Evolutionary conservation across 179 eudicot genomes (phyloP), one percentile per base, ranked within the genome.

Genomic region (Silene vulgaris): DNA sequence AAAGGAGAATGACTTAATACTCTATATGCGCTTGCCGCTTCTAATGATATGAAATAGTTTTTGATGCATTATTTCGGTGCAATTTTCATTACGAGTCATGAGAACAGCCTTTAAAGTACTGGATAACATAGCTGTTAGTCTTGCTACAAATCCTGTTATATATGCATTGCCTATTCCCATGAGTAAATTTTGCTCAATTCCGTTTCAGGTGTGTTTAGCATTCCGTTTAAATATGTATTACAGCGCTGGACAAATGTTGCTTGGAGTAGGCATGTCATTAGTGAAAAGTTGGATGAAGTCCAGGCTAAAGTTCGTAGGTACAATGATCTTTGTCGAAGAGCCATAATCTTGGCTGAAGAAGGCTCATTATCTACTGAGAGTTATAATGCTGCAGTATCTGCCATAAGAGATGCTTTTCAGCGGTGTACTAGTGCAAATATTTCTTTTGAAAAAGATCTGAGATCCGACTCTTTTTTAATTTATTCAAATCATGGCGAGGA

Each of bases 181-280:
- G 59, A 52, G 59, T 14, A 2, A 52, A 52, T 52, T 52, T 52
- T 52, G 59, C 59, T 52, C 59, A 52, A 52, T 52, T 13, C 4
- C 76, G 85, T 88, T 85, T 85, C 86, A 26, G 91, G 94, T 48
- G 81, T 86, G 32, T 83, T 86, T 79, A 85, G 78, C 74, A 88
- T 89, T 50, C 91, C 93, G 16, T 76, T 45, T 71, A 87, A 84
- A 59, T 89, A 89, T 65, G 66, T 89, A 71, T 79, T 87, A 81
- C 88, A 86, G 80, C 87, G 93, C 50, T 89, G 93, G 93, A 88
- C 93, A 37, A 85, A 83, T 77, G 88, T 82, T 68, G 91, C 93
- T 7, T 84, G 82, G 67, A 86, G 87, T 73, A 86, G 85, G 77
- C 84, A 83, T 62, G 73, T 68, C 2, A 80, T 80, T 37, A 75